phyloP scores from a whole-genome alignment of 768 basidiomycete genomes.

The Coprinellus aureogranulatus region DNA sequence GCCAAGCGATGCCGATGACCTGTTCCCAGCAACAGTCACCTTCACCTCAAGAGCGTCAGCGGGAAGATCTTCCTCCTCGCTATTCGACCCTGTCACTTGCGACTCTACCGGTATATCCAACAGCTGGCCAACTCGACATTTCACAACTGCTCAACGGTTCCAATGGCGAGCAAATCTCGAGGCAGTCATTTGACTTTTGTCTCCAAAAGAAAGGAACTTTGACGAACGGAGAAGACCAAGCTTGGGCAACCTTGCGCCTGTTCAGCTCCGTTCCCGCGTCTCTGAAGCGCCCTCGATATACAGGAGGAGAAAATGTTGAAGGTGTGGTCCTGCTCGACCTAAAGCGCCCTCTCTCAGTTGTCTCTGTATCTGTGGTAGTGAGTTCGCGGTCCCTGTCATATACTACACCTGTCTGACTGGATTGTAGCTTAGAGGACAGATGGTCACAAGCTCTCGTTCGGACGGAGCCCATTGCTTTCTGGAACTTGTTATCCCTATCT shows the following conservation, averaged over 20 bases:
- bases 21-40: no score
- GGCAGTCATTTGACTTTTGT: not conserved
- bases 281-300: not conserved
- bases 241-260: not conserved
- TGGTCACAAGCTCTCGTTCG: not conserved
- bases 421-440: not conserved
- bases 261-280: not conserved
- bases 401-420: not conserved
- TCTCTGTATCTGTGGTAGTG: not conserved
- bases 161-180: not conserved
- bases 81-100: conserved; percentile 1
- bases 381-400: not conserved
- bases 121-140: not conserved
- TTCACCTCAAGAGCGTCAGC: no score
- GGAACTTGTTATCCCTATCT: not conserved
- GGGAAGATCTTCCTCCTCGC: not conserved
- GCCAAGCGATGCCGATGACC: no score
- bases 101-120: not conserved
- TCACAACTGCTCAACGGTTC: not conserved
- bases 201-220: not conserved
- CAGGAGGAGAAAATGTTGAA: not conserved
- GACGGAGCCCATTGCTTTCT: not conserved
- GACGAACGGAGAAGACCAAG: not conserved
- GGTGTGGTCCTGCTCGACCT: not conserved
- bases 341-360: not conserved